phyloP scores from a whole-genome alignment of 75 land plant species.

The Ceratopteris richardii region DNA sequence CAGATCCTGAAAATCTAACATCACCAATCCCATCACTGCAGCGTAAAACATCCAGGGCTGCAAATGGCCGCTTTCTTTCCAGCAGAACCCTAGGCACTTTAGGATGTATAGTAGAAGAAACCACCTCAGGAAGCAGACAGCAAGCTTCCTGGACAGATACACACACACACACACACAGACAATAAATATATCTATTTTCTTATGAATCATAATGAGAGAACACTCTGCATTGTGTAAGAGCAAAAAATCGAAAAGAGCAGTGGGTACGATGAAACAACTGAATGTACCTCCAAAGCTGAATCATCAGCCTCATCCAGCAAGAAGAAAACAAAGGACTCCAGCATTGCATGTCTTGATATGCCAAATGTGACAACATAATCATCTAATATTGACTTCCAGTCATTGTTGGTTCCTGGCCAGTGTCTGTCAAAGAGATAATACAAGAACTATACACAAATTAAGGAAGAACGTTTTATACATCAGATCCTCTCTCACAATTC shows the following conservation, averaged over 20 bases:
- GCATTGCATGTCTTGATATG: conserved; percentile 47
- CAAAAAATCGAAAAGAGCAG: no score
- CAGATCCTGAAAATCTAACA: conserved; percentile 4
- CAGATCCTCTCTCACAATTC: no score
- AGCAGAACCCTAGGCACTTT: conserved; percentile 75
- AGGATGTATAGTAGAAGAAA: conserved; percentile 60
- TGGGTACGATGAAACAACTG: no score
- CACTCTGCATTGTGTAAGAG: neutral
- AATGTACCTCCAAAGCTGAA: conserved; percentile 68
- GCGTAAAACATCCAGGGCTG: conserved; percentile 70
- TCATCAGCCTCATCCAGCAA: conserved; percentile 74
- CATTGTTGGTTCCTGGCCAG: conserved; percentile 55
- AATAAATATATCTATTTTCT: neutral
- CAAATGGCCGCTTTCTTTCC: conserved; percentile 62
- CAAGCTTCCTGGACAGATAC: conserved; percentile 52
- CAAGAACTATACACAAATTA: conserved; percentile 55
- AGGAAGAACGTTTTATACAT: conserved; percentile 32
- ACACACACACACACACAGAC: no score
- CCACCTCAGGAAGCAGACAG: conserved; percentile 75
- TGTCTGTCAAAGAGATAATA: conserved; percentile 88
- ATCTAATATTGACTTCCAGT: conserved; percentile 64
- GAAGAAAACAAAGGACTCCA: conserved; percentile 79
- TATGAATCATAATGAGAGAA: neutral
- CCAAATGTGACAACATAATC: conserved; percentile 74
- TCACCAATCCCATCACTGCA: conserved; percentile 62